phyloP scores from a whole-genome alignment of 371 early-diverging fungal species.

The Smittium culicis region DNA sequence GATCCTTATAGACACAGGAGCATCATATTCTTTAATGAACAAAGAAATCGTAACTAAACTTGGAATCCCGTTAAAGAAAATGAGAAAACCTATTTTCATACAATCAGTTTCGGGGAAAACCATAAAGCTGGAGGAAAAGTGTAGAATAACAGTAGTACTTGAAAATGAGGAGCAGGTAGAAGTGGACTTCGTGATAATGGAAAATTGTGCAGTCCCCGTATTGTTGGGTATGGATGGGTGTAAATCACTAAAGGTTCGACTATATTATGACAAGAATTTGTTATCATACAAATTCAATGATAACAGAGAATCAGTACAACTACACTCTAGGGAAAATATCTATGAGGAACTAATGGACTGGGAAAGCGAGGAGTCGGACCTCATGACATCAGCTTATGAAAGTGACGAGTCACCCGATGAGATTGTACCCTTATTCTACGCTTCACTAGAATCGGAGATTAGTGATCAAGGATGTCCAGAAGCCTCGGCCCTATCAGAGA shows the following conservation, averaged over 20 bases:
- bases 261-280: not conserved
- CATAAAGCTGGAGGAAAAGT: not conserved
- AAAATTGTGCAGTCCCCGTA: constrained; percentile 5
- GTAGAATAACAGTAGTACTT: not conserved
- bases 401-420: not conserved
- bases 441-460: not conserved
- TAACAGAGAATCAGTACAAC: not conserved
- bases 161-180: not conserved
- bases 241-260: constrained; percentile 2
- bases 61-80: not conserved
- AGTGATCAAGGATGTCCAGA: not conserved
- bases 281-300: not conserved
- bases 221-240: constrained; percentile 4
- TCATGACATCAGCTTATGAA: not conserved
- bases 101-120: not conserved
- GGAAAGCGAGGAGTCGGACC: not conserved
- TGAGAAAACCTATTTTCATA: not conserved
- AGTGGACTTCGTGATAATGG: constrained; percentile 1
- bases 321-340: not conserved
- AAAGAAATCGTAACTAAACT: not conserved
- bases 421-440: not conserved
- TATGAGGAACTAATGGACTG: not conserved
- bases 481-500: not conserved
- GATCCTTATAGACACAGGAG: constrained; percentile 7
- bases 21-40: constrained; percentile 7